A percentile compares a stretch with the other conserved stretches of the same genome.
phyloP scores from a whole-genome alignment of 148 eudicot genomes.

The Selenicereus undatus region DNA sequence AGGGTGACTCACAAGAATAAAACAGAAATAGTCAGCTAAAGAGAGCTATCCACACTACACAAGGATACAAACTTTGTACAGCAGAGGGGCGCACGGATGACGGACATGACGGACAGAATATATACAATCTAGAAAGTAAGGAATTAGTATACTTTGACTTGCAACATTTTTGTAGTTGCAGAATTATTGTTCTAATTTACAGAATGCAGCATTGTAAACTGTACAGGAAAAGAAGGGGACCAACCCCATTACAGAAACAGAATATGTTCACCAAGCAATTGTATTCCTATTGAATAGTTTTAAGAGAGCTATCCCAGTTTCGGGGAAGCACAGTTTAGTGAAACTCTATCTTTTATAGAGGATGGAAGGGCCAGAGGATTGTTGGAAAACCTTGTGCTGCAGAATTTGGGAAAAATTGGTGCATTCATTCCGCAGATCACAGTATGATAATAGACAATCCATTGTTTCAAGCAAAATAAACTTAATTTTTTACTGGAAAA shows the following conservation, averaged over 20 bases:
- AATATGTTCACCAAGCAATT: neutral
- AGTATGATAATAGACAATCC: neutral
- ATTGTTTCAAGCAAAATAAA: neutral
- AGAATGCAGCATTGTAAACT: neutral
- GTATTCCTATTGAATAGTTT: neutral
- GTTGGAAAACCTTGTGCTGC: neutral
- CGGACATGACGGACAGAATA: neutral
- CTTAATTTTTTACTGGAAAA: neutral
- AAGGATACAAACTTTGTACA: neutral
- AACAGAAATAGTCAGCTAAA: neutral
- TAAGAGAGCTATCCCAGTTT: neutral
- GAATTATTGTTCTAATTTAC: neutral
- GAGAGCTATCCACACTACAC: neutral
- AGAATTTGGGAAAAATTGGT: neutral
- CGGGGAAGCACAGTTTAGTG: neutral
- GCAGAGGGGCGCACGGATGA: neutral
- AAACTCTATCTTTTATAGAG: no score
- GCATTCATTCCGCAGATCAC: neutral
- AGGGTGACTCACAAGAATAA: neutral
- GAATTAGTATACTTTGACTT: constrained; percentile 8
- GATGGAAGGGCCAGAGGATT: neutral
- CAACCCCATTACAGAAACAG: constrained; percentile 1
- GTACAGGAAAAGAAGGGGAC: constrained; percentile 12
- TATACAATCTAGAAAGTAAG: neutral
- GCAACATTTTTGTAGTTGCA: constrained; percentile 17